These are phyloP conservation scores for Aspergillus bombycis DNA, from an alignment of 2,329 filamentous ascomycete genomes.

Conservation along the genomic window DNA sequence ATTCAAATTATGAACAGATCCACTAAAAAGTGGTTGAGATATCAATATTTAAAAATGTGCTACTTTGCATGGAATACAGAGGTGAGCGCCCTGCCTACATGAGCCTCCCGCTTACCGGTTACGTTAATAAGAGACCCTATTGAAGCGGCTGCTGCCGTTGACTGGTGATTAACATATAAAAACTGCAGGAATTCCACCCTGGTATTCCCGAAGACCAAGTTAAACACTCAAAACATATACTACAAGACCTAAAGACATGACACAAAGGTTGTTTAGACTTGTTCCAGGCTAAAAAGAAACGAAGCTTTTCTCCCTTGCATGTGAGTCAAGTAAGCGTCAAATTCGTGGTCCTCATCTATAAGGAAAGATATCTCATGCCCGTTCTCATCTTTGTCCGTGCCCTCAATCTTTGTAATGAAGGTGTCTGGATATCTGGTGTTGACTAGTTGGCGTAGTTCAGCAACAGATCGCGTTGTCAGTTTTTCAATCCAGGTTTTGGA, in stretches of 20 bases:
- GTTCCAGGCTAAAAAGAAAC: constrained; percentile 51
- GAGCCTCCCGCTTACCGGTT: no score
- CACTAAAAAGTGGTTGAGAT: no score
- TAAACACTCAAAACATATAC: not conserved
- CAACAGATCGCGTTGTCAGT: constrained; percentile 60
- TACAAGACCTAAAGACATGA: not conserved
- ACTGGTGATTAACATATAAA: not conserved
- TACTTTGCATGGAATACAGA: no score
- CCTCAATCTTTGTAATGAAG: constrained; percentile 64
- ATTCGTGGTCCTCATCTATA: constrained; percentile 72
- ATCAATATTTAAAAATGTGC: no score
- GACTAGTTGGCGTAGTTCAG: constrained; percentile 66
- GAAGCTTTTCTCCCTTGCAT: constrained; percentile 59
- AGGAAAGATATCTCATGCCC: constrained; percentile 65
- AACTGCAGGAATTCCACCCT: not conserved
- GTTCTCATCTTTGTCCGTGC: constrained; percentile 63
- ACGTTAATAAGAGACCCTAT: not conserved
- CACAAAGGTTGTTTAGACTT: constrained; percentile 19
- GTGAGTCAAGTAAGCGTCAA: constrained; percentile 72
- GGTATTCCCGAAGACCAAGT: not conserved
- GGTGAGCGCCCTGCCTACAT: no score
- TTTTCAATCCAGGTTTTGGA: constrained; percentile 66
- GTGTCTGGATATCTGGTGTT: constrained; percentile 64
- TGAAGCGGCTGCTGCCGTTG: not conserved
- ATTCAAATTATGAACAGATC: no score